These are phyloP conservation scores for Thelonectria olida DNA, from an alignment of 2,329 filamentous ascomycete genomes.

Conservation along the genomic window DNA sequence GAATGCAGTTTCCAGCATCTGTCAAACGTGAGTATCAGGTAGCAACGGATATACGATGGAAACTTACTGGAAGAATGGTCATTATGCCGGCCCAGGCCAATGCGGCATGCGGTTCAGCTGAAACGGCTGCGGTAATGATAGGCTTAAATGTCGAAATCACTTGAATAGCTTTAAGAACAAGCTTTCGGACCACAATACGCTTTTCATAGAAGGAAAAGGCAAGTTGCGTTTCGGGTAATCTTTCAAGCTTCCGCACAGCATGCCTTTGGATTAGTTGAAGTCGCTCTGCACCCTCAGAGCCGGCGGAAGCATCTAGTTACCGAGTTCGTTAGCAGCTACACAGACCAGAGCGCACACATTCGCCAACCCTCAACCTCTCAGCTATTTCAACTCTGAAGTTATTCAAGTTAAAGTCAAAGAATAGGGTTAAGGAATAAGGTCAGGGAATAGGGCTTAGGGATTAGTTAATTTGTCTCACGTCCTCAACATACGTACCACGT, in stretches of 20 bases:
- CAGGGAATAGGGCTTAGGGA: no score
- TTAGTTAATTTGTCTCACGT: no score
- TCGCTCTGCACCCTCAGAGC: neutral
- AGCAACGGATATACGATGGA: neutral
- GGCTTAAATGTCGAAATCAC: constrained; percentile 10
- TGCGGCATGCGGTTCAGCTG: constrained; percentile 15
- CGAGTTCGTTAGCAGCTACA: no score
- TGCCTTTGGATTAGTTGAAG: neutral
- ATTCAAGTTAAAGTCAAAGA: no score
- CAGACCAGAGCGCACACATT: no score
- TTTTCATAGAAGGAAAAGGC: neutral
- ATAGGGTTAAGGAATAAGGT: no score
- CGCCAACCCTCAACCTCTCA: no score
- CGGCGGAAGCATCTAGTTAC: neutral
- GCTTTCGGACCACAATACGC: constrained; percentile 9
- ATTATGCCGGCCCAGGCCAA: constrained; percentile 17
- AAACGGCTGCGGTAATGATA: neutral
- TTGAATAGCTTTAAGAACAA: neutral
- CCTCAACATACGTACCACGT: neutral
- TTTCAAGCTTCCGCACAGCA: neutral
- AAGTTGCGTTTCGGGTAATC: neutral
- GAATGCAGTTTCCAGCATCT: neutral
- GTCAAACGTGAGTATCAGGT: neutral
- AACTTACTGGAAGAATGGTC: constrained; percentile 11
- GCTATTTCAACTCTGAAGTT: no score